Percentiles rank a stretch among this genome's conserved stretches.
These are phyloP conservation scores for Murraya koenigii DNA, from an alignment of 345 rosid genomes.

Conservation along the genomic window DNA sequence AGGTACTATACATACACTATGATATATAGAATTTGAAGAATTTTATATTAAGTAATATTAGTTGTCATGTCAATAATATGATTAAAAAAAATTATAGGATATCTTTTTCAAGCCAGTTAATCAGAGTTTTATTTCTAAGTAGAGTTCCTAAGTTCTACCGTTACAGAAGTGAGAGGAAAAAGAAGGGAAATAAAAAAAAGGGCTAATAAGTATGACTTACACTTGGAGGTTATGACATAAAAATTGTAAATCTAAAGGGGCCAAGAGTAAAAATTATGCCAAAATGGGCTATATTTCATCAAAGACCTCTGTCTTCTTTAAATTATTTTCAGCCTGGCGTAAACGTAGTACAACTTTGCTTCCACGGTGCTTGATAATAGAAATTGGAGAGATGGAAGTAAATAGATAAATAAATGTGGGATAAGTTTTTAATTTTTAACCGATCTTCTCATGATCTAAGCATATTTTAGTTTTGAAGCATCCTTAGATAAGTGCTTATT, in stretches of 20 bases:
- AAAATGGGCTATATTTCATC: too few species aligned
- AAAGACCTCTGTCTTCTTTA: too few species aligned
- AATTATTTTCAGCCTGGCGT: not conserved
- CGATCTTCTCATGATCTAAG: too few species aligned
- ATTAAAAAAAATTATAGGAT: not conserved
- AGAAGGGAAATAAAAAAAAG: too few species aligned
- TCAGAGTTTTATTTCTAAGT: not conserved
- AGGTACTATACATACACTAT: not conserved
- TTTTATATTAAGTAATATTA: not conserved
- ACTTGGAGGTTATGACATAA: too few species aligned
- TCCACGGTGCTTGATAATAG: not conserved
- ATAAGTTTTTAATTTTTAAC: not conserved
- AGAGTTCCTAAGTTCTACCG: not conserved
- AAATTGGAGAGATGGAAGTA: not conserved
- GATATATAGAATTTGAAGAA: not conserved
- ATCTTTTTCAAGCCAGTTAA: not conserved
- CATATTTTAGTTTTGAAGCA: too few species aligned
- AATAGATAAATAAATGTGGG: not conserved
- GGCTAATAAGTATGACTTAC: too few species aligned
- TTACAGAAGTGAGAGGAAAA: too few species aligned
- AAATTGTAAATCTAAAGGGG: not conserved
- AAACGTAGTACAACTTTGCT: not conserved
- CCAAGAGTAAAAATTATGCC: too few species aligned
- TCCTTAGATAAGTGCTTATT: too few species aligned
- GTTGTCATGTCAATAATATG: slow-evolving; percentile 4